Evolutionary conservation across 495 filamentous ascomycete species (phyloP).

Genomic region (Daldinia grandis): DNA sequence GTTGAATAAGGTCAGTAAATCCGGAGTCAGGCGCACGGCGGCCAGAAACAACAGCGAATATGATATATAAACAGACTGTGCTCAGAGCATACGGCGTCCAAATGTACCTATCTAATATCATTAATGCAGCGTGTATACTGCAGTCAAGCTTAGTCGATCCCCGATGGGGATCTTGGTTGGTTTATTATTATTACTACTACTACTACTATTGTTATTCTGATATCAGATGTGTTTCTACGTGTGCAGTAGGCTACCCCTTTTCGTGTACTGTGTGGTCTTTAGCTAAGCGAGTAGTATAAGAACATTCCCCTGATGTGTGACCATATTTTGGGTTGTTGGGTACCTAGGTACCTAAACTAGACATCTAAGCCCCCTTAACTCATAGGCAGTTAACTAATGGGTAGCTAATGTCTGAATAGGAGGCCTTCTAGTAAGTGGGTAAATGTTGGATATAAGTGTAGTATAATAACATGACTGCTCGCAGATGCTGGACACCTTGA

Average conservation of each 20-base stretch:
- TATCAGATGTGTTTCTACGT: background rate
- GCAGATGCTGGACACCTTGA: background rate
- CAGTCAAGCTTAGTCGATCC: background rate
- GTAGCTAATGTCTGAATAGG: too few species aligned
- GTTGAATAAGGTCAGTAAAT: background rate
- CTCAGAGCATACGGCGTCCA: background rate
- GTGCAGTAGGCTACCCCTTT: background rate
- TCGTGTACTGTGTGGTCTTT: background rate
- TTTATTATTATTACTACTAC: background rate
- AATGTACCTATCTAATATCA: background rate
- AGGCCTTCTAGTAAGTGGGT: background rate
- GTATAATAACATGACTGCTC: background rate
- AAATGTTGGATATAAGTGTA: background rate
- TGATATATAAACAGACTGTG: constrained; percentile 1
- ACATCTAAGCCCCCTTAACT: too few species aligned
- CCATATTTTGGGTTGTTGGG: too few species aligned
- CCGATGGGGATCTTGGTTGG: background rate
- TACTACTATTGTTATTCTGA: background rate
- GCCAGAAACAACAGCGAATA: background rate
- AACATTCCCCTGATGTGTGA: too few species aligned
- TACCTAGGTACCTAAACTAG: too few species aligned
- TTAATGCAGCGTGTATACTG: background rate
- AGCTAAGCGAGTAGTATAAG: too few species aligned
- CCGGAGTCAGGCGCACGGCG: background rate
- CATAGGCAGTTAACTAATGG: too few species aligned